A percentile compares a stretch with the other conserved stretches of the same genome.
These are phyloP conservation scores for Rutstroemia sp. DNA, from an alignment of 2,329 filamentous ascomycete species.

Conservation along the genomic window DNA sequence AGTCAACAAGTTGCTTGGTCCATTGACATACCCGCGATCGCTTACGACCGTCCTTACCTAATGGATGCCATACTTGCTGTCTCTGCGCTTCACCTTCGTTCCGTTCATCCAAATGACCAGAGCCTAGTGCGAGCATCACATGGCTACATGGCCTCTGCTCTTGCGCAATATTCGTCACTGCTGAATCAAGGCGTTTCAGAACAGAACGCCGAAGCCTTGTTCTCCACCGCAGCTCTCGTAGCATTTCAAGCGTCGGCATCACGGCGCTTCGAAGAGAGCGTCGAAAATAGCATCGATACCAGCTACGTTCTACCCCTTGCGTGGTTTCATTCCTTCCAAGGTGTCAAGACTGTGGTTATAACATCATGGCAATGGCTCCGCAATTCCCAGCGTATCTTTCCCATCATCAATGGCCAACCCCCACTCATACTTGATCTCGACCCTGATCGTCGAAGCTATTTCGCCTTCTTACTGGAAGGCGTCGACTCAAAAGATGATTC, in stretches of 20 bases:
- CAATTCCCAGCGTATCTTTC: slow-evolving; percentile 47
- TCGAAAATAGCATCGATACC: slow-evolving; percentile 35
- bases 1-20: slow-evolving; percentile 52
- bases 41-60: slow-evolving; percentile 53
- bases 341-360: slow-evolving; percentile 57
- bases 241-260: slow-evolving; percentile 60
- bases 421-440: slow-evolving; percentile 53
- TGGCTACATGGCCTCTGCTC: slow-evolving; percentile 56
- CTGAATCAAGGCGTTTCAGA: slow-evolving; percentile 50
- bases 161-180: slow-evolving; percentile 51
- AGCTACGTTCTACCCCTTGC: slow-evolving; percentile 52
- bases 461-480: slow-evolving; percentile 51
- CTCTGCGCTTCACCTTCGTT: slow-evolving; percentile 54
- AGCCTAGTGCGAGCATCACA: slow-evolving; percentile 55
- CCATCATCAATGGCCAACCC: slow-evolving; percentile 57
- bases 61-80: slow-evolving; percentile 58
- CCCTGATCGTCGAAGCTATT: slow-evolving; percentile 47
- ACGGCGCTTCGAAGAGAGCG: slow-evolving; percentile 51
- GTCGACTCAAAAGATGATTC: slow-evolving; percentile 44
- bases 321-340: slow-evolving; percentile 62
- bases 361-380: slow-evolving; percentile 58
- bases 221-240: slow-evolving; percentile 56
- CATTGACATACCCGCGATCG: slow-evolving; percentile 51
- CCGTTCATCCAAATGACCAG: slow-evolving; percentile 48
- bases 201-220: slow-evolving; percentile 54